Conservation (phyloP, 164 flowering plant genomes). For the Nymphaea thermarum region DNA sequence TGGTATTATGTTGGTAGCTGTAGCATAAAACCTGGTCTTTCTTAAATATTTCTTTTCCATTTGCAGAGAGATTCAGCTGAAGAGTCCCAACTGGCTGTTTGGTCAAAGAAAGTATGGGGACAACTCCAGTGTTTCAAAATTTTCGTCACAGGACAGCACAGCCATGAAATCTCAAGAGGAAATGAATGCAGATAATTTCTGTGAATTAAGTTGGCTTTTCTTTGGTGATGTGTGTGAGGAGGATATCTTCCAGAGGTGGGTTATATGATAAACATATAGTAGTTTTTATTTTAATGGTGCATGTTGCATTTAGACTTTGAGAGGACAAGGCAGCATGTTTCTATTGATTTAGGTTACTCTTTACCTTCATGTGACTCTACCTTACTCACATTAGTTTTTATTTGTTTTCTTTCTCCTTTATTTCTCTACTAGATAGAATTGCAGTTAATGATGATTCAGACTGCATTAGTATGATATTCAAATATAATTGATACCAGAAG, state of each 20-base stretch:
- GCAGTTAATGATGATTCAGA: no score
- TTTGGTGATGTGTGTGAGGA: constrained; percentile 41
- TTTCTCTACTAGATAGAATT: no score
- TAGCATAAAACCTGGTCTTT: no score
- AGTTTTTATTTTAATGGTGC: no score
- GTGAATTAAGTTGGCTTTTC: constrained; percentile 55
- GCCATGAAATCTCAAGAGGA: constrained; percentile 21
- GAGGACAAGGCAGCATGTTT: no score
- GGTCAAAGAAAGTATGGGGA: constrained; percentile 86
- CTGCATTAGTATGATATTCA: no score
- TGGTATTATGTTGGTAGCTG: no score
- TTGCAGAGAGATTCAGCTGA: constrained; percentile 90
- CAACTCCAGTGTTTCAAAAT: constrained; percentile 35
- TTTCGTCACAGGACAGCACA: constrained; percentile 22
- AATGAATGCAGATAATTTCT: constrained; percentile 18
- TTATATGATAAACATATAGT: no score
- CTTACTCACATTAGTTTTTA: no score
- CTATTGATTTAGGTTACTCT: not conserved
- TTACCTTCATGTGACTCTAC: not conserved
- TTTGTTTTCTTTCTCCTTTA: no score
- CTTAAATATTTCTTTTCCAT: not conserved
- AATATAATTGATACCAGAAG: no score
- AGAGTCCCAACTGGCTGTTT: constrained; percentile 96
- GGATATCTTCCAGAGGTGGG: constrained; percentile 65
- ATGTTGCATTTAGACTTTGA: no score